Percentiles rank a stretch among this genome's conserved stretches.
Evolutionary conservation across 2,329 filamentous ascomycete species (phyloP).

Genomic region (Verticillium alfalfae): DNA sequence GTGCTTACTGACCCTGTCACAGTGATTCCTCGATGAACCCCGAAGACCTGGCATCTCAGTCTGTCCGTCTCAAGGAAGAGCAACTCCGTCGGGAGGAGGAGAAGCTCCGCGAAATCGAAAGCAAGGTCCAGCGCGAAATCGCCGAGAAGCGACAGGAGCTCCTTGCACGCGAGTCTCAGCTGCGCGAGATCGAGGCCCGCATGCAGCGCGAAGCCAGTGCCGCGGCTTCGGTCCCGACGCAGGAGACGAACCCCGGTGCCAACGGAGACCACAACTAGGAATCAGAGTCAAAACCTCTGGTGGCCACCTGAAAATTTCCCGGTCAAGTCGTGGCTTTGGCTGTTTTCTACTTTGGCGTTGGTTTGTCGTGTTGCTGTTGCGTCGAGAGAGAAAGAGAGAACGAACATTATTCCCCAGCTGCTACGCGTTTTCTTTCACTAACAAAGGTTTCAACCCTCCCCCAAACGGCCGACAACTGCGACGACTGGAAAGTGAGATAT

Average conservation of each 20-base stretch:
- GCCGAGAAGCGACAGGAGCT: conserved; percentile 99
- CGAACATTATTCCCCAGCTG: conserved; percentile 35
- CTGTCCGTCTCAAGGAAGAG: conserved; percentile 98
- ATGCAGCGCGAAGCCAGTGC: conserved; percentile 82
- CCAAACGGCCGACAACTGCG: conserved; percentile 14
- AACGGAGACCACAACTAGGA: conserved; percentile 47
- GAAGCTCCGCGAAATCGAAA: conserved; percentile 98
- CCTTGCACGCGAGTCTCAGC: conserved; percentile 92
- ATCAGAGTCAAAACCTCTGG: conserved; percentile 19
- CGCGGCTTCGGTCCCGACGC: conserved; percentile 16
- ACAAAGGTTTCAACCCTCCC: conserved; percentile 20
- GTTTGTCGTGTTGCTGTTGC: conserved; percentile 32
- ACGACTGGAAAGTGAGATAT: conserved; percentile 3
- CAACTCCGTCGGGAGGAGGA: conserved; percentile 98
- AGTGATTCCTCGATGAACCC: conserved; percentile 93
- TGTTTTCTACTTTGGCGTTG: conserved; percentile 44
- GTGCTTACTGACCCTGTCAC: conserved; percentile 21
- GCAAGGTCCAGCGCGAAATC: conserved; percentile 99
- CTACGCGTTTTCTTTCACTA: conserved; percentile 29
- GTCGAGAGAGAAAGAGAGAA: conserved; percentile 22
- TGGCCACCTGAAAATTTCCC: not conserved
- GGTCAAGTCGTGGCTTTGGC: conserved; percentile 34
- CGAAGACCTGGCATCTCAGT: conserved; percentile 93
- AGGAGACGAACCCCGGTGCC: not conserved
- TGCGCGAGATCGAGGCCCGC: conserved; percentile 96